These are phyloP conservation scores for Cutaneotrichosporon spelunceum DNA, from an alignment of 1,284 basidiomycete genomes.

Conservation along the genomic window DNA sequence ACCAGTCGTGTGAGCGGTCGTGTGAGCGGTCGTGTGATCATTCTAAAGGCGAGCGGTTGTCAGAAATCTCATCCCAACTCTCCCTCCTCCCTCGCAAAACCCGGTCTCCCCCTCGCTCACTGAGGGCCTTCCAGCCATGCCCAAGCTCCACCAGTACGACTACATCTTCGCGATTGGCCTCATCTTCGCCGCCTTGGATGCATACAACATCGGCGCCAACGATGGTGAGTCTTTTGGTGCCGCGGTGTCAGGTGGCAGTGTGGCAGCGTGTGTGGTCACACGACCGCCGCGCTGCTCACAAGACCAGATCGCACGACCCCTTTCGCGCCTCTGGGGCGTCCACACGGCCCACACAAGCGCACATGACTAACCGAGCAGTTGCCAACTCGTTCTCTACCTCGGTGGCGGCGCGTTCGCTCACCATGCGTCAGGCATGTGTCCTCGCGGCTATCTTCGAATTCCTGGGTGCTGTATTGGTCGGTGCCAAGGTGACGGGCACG, in stretches of 20 bases:
- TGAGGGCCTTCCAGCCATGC: conserved; percentile 42
- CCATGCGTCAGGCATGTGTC: conserved; percentile 52
- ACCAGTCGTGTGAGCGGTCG: not conserved
- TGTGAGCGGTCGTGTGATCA: not conserved
- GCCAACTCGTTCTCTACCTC: conserved; percentile 54
- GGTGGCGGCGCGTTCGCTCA: conserved; percentile 53
- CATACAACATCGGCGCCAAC: conserved; percentile 55
- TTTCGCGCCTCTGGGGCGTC: too few relatives aligned
- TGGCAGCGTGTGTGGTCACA: too few relatives aligned
- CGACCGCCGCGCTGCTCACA: too few relatives aligned
- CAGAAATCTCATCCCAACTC: not conserved
- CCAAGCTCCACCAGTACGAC: conserved; percentile 54
- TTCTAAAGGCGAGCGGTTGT: not conserved
- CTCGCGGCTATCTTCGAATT: conserved; percentile 54
- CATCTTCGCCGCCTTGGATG: conserved; percentile 53
- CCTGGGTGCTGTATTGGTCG: conserved; percentile 52
- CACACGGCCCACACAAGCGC: too few relatives aligned
- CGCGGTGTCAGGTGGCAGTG: too few relatives aligned
- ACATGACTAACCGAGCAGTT: conserved; percentile 5
- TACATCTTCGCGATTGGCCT: conserved; percentile 54
- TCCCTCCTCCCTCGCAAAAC: not conserved
- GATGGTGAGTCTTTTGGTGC: conserved; percentile 26
- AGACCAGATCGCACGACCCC: too few relatives aligned
- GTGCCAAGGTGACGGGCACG: conserved; percentile 52
- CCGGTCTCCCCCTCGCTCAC: too few relatives aligned